A percentile compares a stretch with the other conserved stretches of the same genome.
Evolutionary conservation across 2,329 filamentous ascomycete species (phyloP).

Genomic region (Chrysoporthe deuterocubensis): DNA sequence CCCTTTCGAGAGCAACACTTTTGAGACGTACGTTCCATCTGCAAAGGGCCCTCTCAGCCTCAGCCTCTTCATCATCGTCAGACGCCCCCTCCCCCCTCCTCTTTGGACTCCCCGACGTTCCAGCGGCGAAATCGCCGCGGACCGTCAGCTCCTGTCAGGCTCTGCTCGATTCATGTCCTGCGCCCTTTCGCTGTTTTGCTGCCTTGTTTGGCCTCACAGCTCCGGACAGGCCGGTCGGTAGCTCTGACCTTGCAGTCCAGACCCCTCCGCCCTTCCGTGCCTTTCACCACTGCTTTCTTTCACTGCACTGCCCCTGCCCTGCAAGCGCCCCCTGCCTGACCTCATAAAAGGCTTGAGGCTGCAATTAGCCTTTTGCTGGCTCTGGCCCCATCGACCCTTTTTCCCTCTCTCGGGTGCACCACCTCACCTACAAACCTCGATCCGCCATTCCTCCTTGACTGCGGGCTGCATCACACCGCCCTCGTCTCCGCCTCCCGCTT

Average conservation of each 20-base stretch:
- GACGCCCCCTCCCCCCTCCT: not conserved
- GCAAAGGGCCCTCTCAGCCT: not conserved
- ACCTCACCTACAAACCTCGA: slow-evolving; percentile 12
- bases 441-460: slow-evolving; percentile 9
- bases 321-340: not conserved
- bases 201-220: slow-evolving; percentile 1
- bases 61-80: not conserved
- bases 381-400: slow-evolving; percentile 6
- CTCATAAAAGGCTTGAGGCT: not conserved
- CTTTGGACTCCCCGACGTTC: not conserved
- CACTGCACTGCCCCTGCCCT: not conserved
- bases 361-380: slow-evolving; percentile 3
- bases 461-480: slow-evolving; percentile 27
- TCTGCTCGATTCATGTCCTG: not conserved
- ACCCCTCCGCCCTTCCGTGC: not conserved
- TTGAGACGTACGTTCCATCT: not conserved
- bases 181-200: not conserved
- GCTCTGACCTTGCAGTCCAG: not conserved
- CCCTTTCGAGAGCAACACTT: not conserved
- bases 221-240: slow-evolving; percentile 2
- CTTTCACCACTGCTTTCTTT: not conserved
- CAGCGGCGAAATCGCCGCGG: not conserved
- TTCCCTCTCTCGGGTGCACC: slow-evolving; percentile 3
- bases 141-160: not conserved
- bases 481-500: not conserved